A percentile compares a stretch with the other conserved stretches of the same genome.
Evolutionary conservation across 139 green algal genomes (phyloP).

Genomic region (Chlorella ohadii): DNA sequence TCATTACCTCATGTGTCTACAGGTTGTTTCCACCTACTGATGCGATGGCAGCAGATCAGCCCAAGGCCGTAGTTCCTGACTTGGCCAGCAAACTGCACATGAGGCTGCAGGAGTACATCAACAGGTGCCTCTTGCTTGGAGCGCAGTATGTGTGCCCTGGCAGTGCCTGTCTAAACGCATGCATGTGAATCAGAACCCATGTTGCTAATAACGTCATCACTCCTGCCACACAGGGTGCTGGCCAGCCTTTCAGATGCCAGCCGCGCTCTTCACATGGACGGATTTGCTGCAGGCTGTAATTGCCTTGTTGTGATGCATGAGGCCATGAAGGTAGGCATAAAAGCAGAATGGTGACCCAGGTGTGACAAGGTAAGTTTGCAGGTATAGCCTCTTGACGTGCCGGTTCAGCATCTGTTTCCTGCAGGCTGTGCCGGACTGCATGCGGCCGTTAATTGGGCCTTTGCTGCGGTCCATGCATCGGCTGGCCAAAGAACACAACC

Average conservation of each 20-base stretch:
- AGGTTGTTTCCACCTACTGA: background rate
- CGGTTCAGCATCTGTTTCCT: background rate
- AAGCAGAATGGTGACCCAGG: no score
- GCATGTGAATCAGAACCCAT: no score
- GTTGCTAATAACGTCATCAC: no score
- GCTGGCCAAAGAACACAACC: constrained; percentile 64
- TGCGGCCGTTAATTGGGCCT: constrained; percentile 53
- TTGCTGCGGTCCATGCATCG: constrained; percentile 75
- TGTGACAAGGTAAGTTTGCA: no score
- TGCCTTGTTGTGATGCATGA: constrained; percentile 39
- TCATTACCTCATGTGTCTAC: background rate
- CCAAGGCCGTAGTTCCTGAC: background rate
- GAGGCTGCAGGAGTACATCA: constrained; percentile 30
- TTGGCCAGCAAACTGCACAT: constrained; percentile 18
- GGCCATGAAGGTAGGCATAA: constrained; percentile 24
- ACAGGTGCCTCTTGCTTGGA: background rate
- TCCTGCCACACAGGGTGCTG: constrained; percentile 10
- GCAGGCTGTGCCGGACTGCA: constrained; percentile 46
- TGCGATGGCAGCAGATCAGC: background rate
- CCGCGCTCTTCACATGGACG: background rate
- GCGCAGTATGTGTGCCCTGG: background rate
- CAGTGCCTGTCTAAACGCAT: no score
- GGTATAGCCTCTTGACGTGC: background rate
- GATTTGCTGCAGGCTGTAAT: constrained; percentile 33
- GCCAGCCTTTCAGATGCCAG: background rate